Evolutionary conservation across 345 rosid genomes (phyloP).

Genomic region (Citrus australasica): DNA sequence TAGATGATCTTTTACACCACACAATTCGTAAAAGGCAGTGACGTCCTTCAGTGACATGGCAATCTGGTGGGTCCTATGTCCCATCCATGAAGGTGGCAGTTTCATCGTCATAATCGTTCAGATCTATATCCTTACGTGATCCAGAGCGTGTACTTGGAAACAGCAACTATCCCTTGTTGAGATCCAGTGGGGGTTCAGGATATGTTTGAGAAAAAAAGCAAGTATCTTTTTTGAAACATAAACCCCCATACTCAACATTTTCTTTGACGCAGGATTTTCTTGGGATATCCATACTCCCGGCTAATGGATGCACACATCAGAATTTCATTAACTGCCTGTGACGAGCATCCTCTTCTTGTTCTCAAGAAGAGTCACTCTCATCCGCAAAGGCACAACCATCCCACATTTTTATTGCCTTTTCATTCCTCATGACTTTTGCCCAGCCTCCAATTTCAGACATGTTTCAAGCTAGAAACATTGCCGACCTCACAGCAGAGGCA

Average conservation of each 20-base stretch:
- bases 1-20: neutral
- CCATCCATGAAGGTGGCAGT: slow-evolving; percentile 6
- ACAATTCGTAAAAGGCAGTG: neutral
- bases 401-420: slow-evolving; percentile 64
- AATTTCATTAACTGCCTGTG: slow-evolving; percentile 52
- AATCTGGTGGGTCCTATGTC: slow-evolving; percentile 5
- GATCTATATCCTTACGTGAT: slow-evolving; percentile 3
- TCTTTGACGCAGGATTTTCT: slow-evolving; percentile 89
- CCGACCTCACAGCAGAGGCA: slow-evolving; percentile 71
- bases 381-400: slow-evolving; percentile 63
- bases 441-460: slow-evolving; percentile 65
- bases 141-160: slow-evolving; percentile 14
- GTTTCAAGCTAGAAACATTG: slow-evolving; percentile 64
- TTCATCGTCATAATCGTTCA: slow-evolving; percentile 1
- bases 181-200: slow-evolving; percentile 50
- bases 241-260: slow-evolving; percentile 85
- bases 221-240: slow-evolving; percentile 41
- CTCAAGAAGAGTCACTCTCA: slow-evolving; percentile 54
- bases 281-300: slow-evolving; percentile 58
- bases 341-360: slow-evolving; percentile 69
- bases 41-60: slow-evolving; percentile 13
- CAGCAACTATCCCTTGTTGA: slow-evolving; percentile 34
- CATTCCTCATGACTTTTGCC: slow-evolving; percentile 72
- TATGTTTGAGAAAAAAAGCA: slow-evolving; percentile 33
- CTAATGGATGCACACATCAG: slow-evolving; percentile 67